phyloP scores from a whole-genome alignment of 345 rosid genomes.

The Euphorbia pulcherrima region DNA sequence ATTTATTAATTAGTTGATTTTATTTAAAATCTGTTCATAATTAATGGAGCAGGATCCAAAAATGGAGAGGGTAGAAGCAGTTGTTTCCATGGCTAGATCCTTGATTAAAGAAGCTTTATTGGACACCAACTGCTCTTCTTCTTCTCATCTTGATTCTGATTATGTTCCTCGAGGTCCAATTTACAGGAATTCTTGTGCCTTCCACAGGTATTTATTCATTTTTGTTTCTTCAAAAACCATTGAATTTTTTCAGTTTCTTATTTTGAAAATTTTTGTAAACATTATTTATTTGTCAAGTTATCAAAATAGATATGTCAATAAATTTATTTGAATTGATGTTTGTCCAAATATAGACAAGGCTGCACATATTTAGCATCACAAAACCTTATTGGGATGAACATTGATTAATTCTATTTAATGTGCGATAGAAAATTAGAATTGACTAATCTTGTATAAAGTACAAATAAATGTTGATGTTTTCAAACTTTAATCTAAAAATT shows the following conservation, averaged over 20 bases:
- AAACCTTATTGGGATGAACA: background rate
- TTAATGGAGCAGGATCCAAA: conserved; percentile 16
- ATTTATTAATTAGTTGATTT: no score
- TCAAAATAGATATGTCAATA: no score
- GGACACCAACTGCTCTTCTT: conserved; percentile 16
- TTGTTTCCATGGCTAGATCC: conserved; percentile 45
- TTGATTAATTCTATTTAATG: background rate
- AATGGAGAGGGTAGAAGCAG: conserved; percentile 36
- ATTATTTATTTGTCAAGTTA: no score
- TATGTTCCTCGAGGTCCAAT: conserved; percentile 45
- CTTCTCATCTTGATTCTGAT: conserved; percentile 29
- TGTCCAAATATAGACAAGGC: background rate
- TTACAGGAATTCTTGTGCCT: conserved; percentile 46
- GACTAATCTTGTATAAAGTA: background rate
- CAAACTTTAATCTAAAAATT: background rate
- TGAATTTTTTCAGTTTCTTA: background rate
- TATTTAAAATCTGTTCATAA: background rate
- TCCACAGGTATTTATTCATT: conserved; percentile 37
- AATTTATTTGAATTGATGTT: background rate
- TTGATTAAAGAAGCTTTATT: conserved; percentile 41
- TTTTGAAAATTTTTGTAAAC: no score
- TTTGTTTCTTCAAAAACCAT: no score
- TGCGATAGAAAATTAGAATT: background rate
- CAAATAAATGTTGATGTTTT: background rate
- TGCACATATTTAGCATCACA: background rate